phyloP scores from a whole-genome alignment of 78 protist genomes.

The Dictyostelium citrinum region DNA sequence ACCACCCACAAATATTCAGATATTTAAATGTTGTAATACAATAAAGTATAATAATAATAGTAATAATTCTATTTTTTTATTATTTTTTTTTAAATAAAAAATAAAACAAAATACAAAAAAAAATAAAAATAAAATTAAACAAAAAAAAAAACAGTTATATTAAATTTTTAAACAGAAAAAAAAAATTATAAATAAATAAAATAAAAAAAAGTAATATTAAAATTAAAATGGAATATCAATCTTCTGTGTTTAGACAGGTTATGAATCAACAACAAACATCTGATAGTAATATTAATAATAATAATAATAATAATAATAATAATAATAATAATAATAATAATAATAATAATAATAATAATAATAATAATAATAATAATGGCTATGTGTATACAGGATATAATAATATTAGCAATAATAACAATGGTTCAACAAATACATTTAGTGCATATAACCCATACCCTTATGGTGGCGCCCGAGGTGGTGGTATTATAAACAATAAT shows the following conservation, averaged over 20 bases:
- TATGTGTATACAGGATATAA: neutral
- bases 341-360: neutral
- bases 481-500: neutral
- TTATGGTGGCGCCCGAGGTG: neutral
- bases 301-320: neutral
- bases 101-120: neutral
- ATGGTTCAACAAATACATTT: neutral
- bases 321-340: neutral
- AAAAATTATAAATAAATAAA: too few relatives aligned
- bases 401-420: neutral
- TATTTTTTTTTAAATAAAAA: neutral
- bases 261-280: neutral
- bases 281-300: neutral
- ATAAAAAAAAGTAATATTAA: too few relatives aligned
- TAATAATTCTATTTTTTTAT: neutral
- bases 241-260: neutral
- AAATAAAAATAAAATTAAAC: neutral
- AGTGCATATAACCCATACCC: neutral
- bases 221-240: conserved; percentile 8
- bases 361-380: neutral
- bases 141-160: neutral
- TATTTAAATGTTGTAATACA: neutral
- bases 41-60: neutral
- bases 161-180: neutral
- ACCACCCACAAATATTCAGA: neutral